Evolutionary conservation across 2,329 filamentous ascomycete species (phyloP).

Genomic region (Aspergillus sojae): DNA sequence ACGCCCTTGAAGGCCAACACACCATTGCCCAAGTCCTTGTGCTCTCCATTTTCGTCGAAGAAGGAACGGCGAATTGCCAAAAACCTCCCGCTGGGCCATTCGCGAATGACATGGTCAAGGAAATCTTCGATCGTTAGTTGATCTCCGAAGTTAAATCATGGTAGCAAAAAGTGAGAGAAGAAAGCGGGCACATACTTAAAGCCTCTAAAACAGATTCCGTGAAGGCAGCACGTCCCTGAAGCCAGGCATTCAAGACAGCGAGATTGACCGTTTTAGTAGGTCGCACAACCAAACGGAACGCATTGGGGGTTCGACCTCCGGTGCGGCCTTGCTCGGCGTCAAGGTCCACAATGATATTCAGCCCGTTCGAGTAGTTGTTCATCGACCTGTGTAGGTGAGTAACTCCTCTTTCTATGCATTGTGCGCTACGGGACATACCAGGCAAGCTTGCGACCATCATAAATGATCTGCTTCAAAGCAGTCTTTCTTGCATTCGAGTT

Average conservation of each 20-base stretch:
- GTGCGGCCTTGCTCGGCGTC: slow-evolving; percentile 64
- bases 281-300: slow-evolving; percentile 64
- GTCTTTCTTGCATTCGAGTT: slow-evolving; percentile 62
- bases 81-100: slow-evolving; percentile 70
- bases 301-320: slow-evolving; percentile 46
- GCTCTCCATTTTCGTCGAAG: slow-evolving; percentile 61
- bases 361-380: slow-evolving; percentile 43
- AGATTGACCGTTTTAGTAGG: slow-evolving; percentile 72
- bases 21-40: slow-evolving; percentile 61
- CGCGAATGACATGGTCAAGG: slow-evolving; percentile 83
- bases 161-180: not conserved
- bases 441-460: slow-evolving; percentile 81
- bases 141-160: not conserved
- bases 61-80: slow-evolving; percentile 80
- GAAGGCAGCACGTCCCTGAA: slow-evolving; percentile 62
- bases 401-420: slow-evolving; percentile 36
- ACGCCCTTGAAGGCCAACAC: slow-evolving; percentile 85
- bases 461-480: slow-evolving; percentile 67
- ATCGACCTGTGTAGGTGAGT: slow-evolving; percentile 37
- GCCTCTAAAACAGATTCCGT: slow-evolving; percentile 73
- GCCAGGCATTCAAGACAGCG: slow-evolving; percentile 65
- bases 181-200: slow-evolving; percentile 60
- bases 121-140: slow-evolving; percentile 58
- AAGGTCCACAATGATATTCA: slow-evolving; percentile 68
- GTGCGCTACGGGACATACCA: slow-evolving; percentile 61